Evolutionary conservation across 495 filamentous ascomycete species (phyloP).

Genomic region (Penicillium dipodomyicola): DNA sequence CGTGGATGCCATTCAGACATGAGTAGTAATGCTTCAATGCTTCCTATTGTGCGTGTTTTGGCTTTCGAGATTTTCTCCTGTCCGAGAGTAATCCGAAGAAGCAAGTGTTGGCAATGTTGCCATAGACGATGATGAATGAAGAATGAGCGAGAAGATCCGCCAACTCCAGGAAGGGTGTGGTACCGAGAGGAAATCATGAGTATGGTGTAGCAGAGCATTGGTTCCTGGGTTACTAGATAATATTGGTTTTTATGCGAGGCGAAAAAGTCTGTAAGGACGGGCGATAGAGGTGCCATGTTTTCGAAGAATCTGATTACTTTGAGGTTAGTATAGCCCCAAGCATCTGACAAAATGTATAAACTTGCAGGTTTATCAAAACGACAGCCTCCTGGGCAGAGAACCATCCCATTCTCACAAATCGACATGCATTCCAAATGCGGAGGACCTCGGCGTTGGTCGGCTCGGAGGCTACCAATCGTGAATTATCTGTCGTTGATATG

Average conservation of each 20-base stretch:
- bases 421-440: conserved; percentile 36
- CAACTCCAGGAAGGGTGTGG: conserved; percentile 35
- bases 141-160: conserved; percentile 27
- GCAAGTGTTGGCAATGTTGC: conserved; percentile 42
- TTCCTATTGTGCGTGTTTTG: no score
- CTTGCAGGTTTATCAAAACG: no score
- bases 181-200: conserved; percentile 28
- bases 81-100: conserved; percentile 39
- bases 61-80: conserved; percentile 12
- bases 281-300: conserved; percentile 37
- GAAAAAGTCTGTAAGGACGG: conserved; percentile 41
- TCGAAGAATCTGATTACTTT: background rate
- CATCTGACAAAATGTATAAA: no score
- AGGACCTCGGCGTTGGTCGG: conserved; percentile 23
- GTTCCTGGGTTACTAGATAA: conserved; percentile 37
- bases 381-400: no score
- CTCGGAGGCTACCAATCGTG: background rate
- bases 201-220: conserved; percentile 41
- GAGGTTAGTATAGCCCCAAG: no score
- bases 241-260: conserved; percentile 33
- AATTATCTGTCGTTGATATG: background rate
- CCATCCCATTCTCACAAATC: conserved; percentile 38
- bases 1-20: no score
- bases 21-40: no score
- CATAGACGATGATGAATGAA: conserved; percentile 45